Conservation (phyloP, 306 rosid genomes). For the Sesbania bispinosa region DNA sequence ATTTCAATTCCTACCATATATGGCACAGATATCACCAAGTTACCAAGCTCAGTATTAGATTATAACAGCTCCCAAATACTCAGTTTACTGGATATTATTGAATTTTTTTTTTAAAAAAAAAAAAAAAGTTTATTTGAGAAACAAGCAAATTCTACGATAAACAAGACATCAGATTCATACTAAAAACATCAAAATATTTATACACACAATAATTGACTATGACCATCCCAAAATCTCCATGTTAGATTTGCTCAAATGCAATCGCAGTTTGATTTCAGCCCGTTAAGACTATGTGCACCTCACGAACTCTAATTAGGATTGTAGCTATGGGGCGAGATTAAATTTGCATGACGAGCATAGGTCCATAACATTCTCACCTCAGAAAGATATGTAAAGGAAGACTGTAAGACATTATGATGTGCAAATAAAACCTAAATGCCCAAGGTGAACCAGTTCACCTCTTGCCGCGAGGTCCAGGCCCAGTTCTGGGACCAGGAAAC, state of each 20-base stretch:
- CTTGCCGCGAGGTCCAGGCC: conserved; percentile 62
- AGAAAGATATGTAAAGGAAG: not conserved
- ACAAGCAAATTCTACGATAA: not conserved
- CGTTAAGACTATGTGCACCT: conserved; percentile 28
- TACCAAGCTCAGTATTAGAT: not conserved
- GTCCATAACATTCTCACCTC: conserved; percentile 11
- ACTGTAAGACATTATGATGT: not conserved
- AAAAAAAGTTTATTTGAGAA: conserved; percentile 1
- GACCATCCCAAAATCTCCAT: conserved; percentile 23
- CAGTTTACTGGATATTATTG: not conserved
- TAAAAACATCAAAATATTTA: conserved; percentile 7
- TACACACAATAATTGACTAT: conserved; percentile 26
- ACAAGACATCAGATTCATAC: not conserved
- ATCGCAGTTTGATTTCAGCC: conserved; percentile 17
- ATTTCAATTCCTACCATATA: not conserved
- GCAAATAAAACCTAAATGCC: conserved; percentile 21
- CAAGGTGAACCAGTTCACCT: conserved; percentile 44
- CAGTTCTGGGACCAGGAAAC: conserved; percentile 73
- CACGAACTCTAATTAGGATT: not conserved
- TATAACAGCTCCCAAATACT: not conserved
- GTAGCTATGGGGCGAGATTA: conserved; percentile 17
- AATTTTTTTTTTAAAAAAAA: not conserved
- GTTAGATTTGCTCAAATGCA: conserved; percentile 29
- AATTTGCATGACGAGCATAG: conserved; percentile 17
- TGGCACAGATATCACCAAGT: not conserved